A percentile compares a stretch with the other conserved stretches of the same genome.
Evolutionary conservation across 371 early-diverging fungal genomes (phyloP).

Genomic region (Funneliformis caledonium): DNA sequence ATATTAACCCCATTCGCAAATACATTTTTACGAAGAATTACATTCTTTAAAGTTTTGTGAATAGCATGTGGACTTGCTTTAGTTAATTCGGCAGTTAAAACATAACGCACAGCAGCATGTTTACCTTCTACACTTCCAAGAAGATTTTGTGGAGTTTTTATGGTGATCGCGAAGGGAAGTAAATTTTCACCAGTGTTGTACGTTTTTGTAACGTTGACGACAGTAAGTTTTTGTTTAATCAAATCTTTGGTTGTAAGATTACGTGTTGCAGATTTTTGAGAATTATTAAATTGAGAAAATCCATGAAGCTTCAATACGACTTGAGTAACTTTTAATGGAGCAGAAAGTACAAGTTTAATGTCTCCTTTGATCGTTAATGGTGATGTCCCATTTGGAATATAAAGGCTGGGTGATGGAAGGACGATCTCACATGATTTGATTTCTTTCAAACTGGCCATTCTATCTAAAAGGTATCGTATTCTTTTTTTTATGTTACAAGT

Average conservation of each 20-base stretch:
- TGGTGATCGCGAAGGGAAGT: conserved; percentile 14
- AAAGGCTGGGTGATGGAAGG: conserved; percentile 26
- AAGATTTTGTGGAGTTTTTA: conserved; percentile 27
- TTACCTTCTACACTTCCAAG: conserved; percentile 36
- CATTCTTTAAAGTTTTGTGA: conserved; percentile 31
- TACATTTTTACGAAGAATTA: conserved; percentile 27
- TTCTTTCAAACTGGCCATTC: conserved; percentile 28
- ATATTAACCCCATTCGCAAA: conserved; percentile 3
- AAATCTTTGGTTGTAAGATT: conserved; percentile 37
- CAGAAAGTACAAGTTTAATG: conserved; percentile 12
- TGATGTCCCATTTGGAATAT: not conserved
- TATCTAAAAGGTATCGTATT: not conserved
- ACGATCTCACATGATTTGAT: conserved; percentile 34
- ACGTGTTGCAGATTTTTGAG: conserved; percentile 37
- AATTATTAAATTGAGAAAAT: conserved; percentile 38
- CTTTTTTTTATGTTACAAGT: not conserved
- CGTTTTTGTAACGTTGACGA: conserved; percentile 34
- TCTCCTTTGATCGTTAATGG: conserved; percentile 34
- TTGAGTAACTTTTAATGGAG: conserved; percentile 38
- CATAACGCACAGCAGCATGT: conserved; percentile 35
- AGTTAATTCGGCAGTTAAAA: conserved; percentile 32
- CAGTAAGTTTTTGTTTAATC: conserved; percentile 38
- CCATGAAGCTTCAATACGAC: conserved; percentile 38
- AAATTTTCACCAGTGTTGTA: conserved; percentile 22
- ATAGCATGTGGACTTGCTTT: conserved; percentile 32